phyloP scores from a whole-genome alignment of 768 basidiomycete genomes.

The Boletus subparvulus region DNA sequence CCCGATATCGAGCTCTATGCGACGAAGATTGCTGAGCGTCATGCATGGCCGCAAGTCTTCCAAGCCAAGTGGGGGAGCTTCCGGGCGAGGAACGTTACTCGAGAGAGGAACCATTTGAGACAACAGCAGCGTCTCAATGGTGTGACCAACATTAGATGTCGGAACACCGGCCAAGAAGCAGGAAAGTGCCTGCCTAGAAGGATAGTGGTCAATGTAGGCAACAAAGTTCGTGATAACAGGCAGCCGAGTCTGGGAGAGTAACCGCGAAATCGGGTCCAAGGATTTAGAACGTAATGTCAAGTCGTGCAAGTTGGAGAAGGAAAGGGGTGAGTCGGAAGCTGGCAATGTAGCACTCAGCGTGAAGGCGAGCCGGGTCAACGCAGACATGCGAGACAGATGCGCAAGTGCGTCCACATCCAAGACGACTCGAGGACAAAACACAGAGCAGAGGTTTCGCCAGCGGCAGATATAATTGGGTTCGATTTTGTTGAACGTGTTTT shows the following conservation, averaged over 20 bases:
- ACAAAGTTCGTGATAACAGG: not conserved
- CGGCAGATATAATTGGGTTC: not conserved
- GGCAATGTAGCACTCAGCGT: not conserved
- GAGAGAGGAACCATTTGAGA: not conserved
- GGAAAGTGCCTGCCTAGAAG: not conserved
- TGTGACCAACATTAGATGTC: not conserved
- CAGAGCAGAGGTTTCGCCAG: not conserved
- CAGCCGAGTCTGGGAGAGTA: not conserved
- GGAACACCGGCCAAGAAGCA: not conserved
- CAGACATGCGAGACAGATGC: conserved; percentile 1
- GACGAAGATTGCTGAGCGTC: not conserved
- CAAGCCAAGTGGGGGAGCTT: not conserved
- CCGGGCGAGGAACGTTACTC: not conserved
- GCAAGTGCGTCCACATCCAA: not conserved
- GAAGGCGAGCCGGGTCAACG: not conserved
- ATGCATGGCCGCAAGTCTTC: not conserved
- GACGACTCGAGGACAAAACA: not conserved
- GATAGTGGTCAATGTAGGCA: not conserved
- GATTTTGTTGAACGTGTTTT: too few species aligned
- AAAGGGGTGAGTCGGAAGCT: not conserved
- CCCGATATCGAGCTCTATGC: not conserved
- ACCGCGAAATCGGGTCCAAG: not conserved
- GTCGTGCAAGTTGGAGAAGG: not conserved
- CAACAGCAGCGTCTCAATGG: not conserved
- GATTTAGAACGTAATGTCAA: not conserved